Evolutionary conservation across 2,329 filamentous ascomycete species (phyloP).

Genomic region (Corniculantispora saksenae): DNA sequence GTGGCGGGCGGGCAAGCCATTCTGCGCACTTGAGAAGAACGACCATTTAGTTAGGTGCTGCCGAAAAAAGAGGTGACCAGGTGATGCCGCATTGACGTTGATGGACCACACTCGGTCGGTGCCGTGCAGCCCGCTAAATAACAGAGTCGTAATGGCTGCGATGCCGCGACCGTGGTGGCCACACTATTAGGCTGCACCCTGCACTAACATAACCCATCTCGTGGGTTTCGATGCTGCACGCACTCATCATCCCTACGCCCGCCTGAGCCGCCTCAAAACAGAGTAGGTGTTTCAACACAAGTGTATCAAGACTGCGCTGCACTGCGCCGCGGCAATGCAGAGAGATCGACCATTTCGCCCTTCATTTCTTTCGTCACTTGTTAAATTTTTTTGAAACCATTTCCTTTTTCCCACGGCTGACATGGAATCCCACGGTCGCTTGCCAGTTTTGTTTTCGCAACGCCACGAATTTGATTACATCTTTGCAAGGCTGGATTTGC

Average conservation of each 20-base stretch:
- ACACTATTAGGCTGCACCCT: neutral
- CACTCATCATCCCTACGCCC: neutral
- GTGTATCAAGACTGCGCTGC: neutral
- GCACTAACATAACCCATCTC: neutral
- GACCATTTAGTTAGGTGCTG: too few species aligned
- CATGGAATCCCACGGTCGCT: neutral
- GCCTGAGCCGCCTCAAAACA: neutral
- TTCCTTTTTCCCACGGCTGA: too few species aligned
- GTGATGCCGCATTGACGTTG: constrained; percentile 1
- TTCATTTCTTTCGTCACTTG: too few species aligned
- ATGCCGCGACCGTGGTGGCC: neutral
- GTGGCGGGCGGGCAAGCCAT: too few species aligned
- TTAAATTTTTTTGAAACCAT: too few species aligned
- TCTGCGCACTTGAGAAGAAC: too few species aligned
- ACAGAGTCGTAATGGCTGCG: neutral
- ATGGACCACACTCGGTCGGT: neutral
- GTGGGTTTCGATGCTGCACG: neutral
- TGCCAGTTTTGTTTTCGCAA: neutral
- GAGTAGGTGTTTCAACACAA: neutral
- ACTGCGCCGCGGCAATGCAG: neutral
- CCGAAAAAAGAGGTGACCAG: neutral
- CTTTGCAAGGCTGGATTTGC: neutral
- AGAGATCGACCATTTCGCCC: neutral
- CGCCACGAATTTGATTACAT: too few species aligned
- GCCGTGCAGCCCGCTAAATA: neutral